A percentile compares a stretch with the other conserved stretches of the same genome.
phyloP scores from a whole-genome alignment of 2,329 filamentous ascomycete species.

The Byssoonygena ceratinophila region DNA sequence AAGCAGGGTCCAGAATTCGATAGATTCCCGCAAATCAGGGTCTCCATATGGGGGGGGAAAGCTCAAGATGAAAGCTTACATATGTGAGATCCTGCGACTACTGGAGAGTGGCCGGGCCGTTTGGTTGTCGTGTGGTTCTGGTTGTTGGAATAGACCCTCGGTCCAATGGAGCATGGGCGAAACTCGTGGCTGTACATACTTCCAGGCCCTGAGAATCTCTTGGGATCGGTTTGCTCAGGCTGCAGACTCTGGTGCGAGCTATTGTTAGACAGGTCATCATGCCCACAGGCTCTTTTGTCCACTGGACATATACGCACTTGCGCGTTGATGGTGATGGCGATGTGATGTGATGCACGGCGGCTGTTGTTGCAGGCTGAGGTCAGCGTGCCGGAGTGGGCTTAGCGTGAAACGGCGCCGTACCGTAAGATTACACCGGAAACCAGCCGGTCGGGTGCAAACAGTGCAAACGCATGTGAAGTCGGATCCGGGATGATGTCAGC shows the following conservation, averaged over 20 bases:
- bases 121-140: background rate
- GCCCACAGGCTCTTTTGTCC: too few species aligned
- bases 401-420: background rate
- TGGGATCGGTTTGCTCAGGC: background rate
- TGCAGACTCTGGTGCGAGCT: too few species aligned
- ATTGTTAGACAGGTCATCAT: too few species aligned
- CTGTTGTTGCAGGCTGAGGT: background rate
- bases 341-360: too few species aligned
- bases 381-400: background rate
- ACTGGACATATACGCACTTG: too few species aligned
- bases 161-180: constrained; percentile 4
- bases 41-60: background rate
- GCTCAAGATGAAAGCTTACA: background rate
- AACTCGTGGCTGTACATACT: background rate
- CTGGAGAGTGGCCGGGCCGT: constrained; percentile 9
- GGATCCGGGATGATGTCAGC: constrained; percentile 4
- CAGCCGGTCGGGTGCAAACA: constrained; percentile 7
- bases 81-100: background rate
- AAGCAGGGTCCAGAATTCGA: background rate
- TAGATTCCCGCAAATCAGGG: background rate
- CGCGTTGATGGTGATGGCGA: too few species aligned
- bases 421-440: background rate
- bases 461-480: constrained; percentile 12
- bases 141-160: background rate
- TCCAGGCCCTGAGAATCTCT: background rate